Conservation (phyloP, 495 filamentous ascomycete genomes). For the Annulohypoxylon stygium region DNA sequence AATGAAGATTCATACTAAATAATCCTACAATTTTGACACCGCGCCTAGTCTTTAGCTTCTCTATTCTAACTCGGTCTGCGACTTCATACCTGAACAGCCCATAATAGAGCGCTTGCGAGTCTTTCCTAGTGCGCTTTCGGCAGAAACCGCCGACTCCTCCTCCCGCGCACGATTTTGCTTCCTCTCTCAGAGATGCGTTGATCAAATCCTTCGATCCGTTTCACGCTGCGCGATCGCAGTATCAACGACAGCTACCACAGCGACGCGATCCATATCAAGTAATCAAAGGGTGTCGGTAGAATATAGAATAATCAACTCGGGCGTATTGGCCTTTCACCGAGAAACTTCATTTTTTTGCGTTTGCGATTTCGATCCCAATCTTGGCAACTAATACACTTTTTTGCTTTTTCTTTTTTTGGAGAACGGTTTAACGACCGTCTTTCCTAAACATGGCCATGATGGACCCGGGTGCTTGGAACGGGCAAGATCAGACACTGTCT, state of each 20-base stretch:
- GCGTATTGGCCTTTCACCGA: conserved; percentile 3
- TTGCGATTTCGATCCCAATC: conserved; percentile 9
- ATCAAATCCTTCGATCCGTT: conserved; percentile 22
- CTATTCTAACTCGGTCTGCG: conserved; percentile 20
- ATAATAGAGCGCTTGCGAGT: conserved; percentile 19
- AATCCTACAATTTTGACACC: conserved; percentile 24
- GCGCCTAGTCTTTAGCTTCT: conserved; percentile 35
- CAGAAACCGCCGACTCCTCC: conserved; percentile 22
- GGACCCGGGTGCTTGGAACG: conserved; percentile 63
- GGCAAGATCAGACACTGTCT: conserved; percentile 62
- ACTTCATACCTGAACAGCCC: conserved; percentile 10
- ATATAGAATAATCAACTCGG: conserved; percentile 7
- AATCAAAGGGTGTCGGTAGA: background rate
- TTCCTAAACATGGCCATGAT: conserved; percentile 55
- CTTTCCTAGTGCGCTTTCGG: conserved; percentile 24
- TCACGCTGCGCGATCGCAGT: conserved; percentile 40
- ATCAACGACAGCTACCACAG: conserved; percentile 19
- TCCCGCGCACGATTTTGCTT: conserved; percentile 24
- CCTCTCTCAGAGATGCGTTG: conserved; percentile 37
- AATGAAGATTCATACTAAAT: conserved; percentile 36
- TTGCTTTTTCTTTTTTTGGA: background rate
- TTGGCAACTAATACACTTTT: conserved; percentile 13
- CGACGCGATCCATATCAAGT: background rate
- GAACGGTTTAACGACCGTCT: conserved; percentile 10
- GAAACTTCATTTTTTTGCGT: conserved; percentile 4